These are phyloP conservation scores for Aspergillus bombycis DNA, from an alignment of 2,329 filamentous ascomycete species.

Conservation along the genomic window DNA sequence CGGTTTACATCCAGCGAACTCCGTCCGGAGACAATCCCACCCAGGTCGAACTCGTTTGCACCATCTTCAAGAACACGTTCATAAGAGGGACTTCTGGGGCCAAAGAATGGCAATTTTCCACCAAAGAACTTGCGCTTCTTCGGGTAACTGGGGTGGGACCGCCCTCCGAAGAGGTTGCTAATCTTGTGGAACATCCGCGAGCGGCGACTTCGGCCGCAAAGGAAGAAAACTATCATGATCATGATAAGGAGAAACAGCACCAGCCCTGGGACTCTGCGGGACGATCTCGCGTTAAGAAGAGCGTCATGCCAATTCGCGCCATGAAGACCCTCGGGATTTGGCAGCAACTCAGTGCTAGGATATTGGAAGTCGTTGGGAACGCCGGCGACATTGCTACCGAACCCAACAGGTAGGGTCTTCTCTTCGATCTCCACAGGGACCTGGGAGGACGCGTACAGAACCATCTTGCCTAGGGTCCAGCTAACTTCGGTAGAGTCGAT, in stretches of 20 bases:
- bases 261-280: slow-evolving; percentile 72
- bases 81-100: slow-evolving; percentile 58
- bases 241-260: slow-evolving; percentile 77
- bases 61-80: slow-evolving; percentile 87
- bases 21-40: slow-evolving; percentile 58
- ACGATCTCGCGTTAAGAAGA: slow-evolving; percentile 67
- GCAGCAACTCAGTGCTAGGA: slow-evolving; percentile 53
- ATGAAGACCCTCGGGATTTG: slow-evolving; percentile 33
- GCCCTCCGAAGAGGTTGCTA: slow-evolving; percentile 39
- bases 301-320: slow-evolving; percentile 62
- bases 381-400: slow-evolving; percentile 77
- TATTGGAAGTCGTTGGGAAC: slow-evolving; percentile 81
- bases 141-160: slow-evolving; percentile 34
- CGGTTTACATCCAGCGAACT: slow-evolving; percentile 64
- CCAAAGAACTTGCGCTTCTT: slow-evolving; percentile 66
- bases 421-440: slow-evolving; percentile 66
- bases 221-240: slow-evolving; percentile 68
- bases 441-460: slow-evolving; percentile 90
- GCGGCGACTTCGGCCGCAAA: slow-evolving; percentile 78
- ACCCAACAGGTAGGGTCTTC: slow-evolving; percentile 77
- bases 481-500: slow-evolving; percentile 90
- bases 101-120: slow-evolving; percentile 48
- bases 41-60: slow-evolving; percentile 74
- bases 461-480: slow-evolving; percentile 96
- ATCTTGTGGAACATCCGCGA: slow-evolving; percentile 62